A percentile compares a stretch with the other conserved stretches of the same genome.
Evolutionary conservation across 306 rosid species (phyloP).

Genomic region (Cicer judaicum): DNA sequence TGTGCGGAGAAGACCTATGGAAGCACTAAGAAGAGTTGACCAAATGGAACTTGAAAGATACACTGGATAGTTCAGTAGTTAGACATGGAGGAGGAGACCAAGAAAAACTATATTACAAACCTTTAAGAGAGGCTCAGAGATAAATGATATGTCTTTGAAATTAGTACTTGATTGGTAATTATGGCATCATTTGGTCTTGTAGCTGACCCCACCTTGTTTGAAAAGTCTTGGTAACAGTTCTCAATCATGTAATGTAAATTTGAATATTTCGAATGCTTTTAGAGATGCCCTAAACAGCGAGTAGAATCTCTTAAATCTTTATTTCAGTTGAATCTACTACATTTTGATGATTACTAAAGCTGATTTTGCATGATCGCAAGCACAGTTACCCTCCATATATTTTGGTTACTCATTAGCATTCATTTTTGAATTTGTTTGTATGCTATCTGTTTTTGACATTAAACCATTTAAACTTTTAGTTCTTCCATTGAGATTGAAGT

Average conservation of each 20-base stretch:
- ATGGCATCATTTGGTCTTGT: not conserved
- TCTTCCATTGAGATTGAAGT: slow-evolving; percentile 88
- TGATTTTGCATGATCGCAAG: slow-evolving; percentile 26
- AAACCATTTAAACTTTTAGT: slow-evolving; percentile 56
- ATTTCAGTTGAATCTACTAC: slow-evolving; percentile 1
- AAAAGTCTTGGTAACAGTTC: not conserved
- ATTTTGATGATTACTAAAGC: slow-evolving; percentile 4
- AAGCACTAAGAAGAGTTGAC: slow-evolving; percentile 2
- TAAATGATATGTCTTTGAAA: slow-evolving; percentile 4
- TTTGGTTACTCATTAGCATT: slow-evolving; percentile 16
- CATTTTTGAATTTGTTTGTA: slow-evolving; percentile 8
- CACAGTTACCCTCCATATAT: slow-evolving; percentile 22
- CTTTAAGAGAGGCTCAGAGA: not conserved
- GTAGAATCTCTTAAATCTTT: slow-evolving; percentile 28
- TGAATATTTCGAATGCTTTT: not conserved
- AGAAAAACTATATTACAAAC: not conserved
- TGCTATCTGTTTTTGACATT: slow-evolving; percentile 49
- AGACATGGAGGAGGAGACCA: not conserved
- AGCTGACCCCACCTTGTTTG: not conserved
- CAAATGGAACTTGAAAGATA: not conserved
- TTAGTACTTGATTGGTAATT: not conserved
- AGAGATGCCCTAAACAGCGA: not conserved
- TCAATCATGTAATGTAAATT: not conserved
- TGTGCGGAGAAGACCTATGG: not conserved
- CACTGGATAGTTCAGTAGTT: not conserved